Evolutionary conservation across 176 grass and related monocot genomes (phyloP).

Genomic region (Lolium perenne): DNA sequence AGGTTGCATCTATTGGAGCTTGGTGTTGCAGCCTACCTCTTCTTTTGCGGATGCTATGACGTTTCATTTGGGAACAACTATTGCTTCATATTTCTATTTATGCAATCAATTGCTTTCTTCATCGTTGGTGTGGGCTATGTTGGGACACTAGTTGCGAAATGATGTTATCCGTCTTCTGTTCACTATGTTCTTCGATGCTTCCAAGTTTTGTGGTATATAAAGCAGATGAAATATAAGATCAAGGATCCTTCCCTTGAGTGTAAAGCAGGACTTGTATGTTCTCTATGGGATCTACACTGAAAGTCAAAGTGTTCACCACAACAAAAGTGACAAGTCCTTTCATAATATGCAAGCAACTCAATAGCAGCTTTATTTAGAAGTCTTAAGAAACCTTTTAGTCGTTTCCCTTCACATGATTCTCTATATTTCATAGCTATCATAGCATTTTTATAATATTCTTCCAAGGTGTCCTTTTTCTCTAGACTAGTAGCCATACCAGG

Average conservation of each 20-base stretch:
- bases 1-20: conserved; percentile 76
- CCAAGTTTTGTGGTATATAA: conserved; percentile 30
- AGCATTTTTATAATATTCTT: too few species aligned
- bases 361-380: too few species aligned
- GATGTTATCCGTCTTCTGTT: conserved; percentile 12
- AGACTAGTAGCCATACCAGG: too few species aligned
- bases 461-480: too few species aligned
- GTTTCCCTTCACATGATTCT: too few species aligned
- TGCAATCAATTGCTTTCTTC: conserved; percentile 77
- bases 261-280: not conserved
- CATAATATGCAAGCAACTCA: too few species aligned
- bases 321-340: too few species aligned
- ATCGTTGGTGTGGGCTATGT: conserved; percentile 63
- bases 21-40: conserved; percentile 63
- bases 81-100: conserved; percentile 69
- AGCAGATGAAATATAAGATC: conserved; percentile 26
- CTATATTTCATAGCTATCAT: too few species aligned
- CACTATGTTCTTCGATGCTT: not conserved
- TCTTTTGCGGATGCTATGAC: conserved; percentile 75
- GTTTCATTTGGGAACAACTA: conserved; percentile 54
- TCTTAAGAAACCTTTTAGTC: too few species aligned
- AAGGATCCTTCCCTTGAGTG: conserved; percentile 29
- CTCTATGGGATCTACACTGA: too few species aligned
- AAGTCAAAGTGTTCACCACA: too few species aligned
- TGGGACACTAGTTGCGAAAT: conserved; percentile 55